These are phyloP conservation scores for Debaryomyces udenii DNA, from an alignment of 1,139 yeast species.

Conservation along the genomic window DNA sequence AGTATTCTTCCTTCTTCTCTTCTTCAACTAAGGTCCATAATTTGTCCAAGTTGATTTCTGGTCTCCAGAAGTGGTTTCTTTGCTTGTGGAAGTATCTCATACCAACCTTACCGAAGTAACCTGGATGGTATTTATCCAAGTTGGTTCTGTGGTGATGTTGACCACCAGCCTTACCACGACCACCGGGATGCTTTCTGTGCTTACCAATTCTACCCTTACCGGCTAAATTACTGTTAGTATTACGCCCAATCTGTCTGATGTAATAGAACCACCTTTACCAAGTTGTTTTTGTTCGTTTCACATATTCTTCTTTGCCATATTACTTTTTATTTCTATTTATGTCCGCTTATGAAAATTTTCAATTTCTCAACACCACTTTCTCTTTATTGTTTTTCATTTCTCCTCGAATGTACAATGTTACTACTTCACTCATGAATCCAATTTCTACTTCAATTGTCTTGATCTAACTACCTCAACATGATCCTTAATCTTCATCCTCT, in stretches of 20 bases:
- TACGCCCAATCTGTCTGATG: background rate
- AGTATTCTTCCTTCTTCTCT: conserved; percentile 94
- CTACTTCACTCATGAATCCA: background rate
- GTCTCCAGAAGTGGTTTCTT: conserved; percentile 95
- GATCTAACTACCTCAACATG: too few relatives aligned
- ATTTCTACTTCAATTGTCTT: too few relatives aligned
- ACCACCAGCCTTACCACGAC: conserved; percentile 99
- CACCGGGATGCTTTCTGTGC: conserved; percentile 99
- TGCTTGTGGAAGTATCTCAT: conserved; percentile 99
- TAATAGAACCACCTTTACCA: conserved; percentile 1
- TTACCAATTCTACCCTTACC: conserved; percentile 99
- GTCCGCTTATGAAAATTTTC: conserved; percentile 6
- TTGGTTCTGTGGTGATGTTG: conserved; percentile 99
- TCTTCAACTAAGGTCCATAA: conserved; percentile 97
- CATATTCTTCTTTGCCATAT: background rate
- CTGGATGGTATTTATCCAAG: conserved; percentile 99
- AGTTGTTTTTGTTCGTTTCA: background rate
- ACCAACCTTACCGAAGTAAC: conserved; percentile 99
- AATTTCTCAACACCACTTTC: background rate
- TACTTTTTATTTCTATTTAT: conserved; percentile 1
- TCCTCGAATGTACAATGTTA: background rate
- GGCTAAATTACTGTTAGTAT: conserved; percentile 62
- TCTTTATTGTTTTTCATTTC: too few relatives aligned
- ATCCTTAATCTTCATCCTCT: too few relatives aligned
- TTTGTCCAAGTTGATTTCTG: conserved; percentile 97